Conservation (phyloP, 495 filamentous ascomycete species). For the Aspergillus ellipticus region DNA sequence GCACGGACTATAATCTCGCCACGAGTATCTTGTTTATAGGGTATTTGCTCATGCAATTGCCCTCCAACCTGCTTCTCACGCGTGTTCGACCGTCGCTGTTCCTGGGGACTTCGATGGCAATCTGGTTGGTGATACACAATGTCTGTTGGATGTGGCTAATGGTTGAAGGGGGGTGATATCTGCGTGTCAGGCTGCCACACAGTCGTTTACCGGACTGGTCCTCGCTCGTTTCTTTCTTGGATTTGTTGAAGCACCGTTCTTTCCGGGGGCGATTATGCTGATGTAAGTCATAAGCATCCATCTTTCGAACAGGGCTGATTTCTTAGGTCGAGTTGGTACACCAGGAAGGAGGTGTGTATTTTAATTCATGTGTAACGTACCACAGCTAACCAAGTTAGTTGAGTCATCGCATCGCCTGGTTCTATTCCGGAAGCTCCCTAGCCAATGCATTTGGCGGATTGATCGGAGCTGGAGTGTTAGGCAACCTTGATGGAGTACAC, state of each 20-base stretch:
- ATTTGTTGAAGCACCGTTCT: slow-evolving; percentile 53
- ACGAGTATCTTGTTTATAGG: slow-evolving; percentile 69
- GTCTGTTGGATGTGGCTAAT: too few relatives aligned
- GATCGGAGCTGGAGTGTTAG: slow-evolving; percentile 52
- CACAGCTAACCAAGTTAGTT: slow-evolving; percentile 9
- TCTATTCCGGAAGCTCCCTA: slow-evolving; percentile 59
- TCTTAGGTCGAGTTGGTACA: slow-evolving; percentile 46
- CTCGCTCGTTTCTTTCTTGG: slow-evolving; percentile 68
- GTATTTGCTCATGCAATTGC: slow-evolving; percentile 57
- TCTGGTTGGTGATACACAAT: slow-evolving; percentile 21
- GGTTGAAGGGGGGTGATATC: slow-evolving; percentile 55
- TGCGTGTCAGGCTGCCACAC: slow-evolving; percentile 53
- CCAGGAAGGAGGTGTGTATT: slow-evolving; percentile 41
- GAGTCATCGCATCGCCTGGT: slow-evolving; percentile 50
- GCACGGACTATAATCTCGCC: slow-evolving; percentile 52
- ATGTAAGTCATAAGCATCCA: slow-evolving; percentile 20
- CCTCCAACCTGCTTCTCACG: slow-evolving; percentile 59
- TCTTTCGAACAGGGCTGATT: background rate
- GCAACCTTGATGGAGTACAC: slow-evolving; percentile 31
- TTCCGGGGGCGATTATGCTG: slow-evolving; percentile 40
- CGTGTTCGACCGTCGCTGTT: slow-evolving; percentile 32
- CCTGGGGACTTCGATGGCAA: slow-evolving; percentile 26
- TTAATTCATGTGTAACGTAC: background rate
- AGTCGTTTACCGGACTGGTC: slow-evolving; percentile 56
- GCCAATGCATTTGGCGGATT: slow-evolving; percentile 63